phyloP scores from a whole-genome alignment of 129 eudicot genomes.

The Artemisia tridentata region DNA sequence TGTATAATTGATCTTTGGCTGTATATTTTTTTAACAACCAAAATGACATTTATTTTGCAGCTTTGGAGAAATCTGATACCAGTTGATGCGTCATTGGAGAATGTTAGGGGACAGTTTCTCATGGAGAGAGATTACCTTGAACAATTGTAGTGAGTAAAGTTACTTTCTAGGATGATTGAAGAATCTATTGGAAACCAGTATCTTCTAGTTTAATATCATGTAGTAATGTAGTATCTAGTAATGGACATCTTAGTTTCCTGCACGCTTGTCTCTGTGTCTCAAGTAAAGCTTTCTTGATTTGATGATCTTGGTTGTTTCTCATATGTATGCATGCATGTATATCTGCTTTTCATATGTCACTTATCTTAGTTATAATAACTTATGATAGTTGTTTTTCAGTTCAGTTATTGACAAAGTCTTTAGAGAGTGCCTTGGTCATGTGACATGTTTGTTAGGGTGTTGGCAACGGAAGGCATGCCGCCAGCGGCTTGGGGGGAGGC shows the following conservation, averaged over 20 bases:
- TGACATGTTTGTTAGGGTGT: conserved; percentile 38
- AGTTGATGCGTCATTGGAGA: conserved; percentile 37
- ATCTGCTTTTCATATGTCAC: too few species aligned
- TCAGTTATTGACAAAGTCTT: conserved; percentile 17
- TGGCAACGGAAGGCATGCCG: too few species aligned
- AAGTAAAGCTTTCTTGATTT: background rate
- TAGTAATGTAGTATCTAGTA: background rate
- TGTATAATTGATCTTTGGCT: too few species aligned
- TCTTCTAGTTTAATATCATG: background rate
- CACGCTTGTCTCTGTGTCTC: conserved; percentile 4
- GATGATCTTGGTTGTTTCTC: background rate
- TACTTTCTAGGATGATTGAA: conserved; percentile 8
- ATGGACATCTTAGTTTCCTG: conserved; percentile 16
- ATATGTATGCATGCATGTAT: background rate
- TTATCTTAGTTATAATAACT: too few species aligned
- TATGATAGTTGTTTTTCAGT: too few species aligned
- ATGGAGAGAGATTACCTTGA: background rate
- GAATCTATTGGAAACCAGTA: background rate
- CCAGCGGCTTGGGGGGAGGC: too few species aligned
- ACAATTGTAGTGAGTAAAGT: conserved; percentile 23
- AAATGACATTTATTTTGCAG: conserved; percentile 40
- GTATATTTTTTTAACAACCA: background rate
- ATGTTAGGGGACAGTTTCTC: background rate
- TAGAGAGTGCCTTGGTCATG: conserved; percentile 28
- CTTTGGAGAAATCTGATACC: conserved; percentile 88